Conservation (phyloP, 2,329 filamentous ascomycete species). For the Akanthomyces dipterigenus region DNA sequence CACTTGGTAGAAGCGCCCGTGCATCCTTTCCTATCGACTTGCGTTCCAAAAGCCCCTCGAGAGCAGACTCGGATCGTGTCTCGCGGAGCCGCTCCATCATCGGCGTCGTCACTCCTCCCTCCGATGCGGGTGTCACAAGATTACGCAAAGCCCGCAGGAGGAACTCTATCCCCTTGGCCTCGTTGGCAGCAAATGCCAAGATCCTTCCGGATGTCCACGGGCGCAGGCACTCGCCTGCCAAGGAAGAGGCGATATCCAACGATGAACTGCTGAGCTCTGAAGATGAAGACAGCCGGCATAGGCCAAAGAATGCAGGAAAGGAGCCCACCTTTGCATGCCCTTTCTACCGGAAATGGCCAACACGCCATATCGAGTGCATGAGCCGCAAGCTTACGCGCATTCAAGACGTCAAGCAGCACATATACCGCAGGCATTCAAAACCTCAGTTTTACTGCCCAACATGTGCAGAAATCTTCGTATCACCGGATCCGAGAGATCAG, state of each 20-base stretch:
- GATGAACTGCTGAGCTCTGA: background rate
- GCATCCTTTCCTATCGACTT: background rate
- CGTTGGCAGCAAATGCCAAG: background rate
- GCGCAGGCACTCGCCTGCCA: background rate
- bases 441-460: conserved; percentile 12
- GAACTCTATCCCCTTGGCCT: background rate
- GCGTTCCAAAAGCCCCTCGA: conserved; percentile 2
- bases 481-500: background rate
- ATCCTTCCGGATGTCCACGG: background rate
- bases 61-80: background rate
- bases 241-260: conserved; percentile 1
- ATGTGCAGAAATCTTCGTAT: conserved; percentile 8
- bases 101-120: background rate
- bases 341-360: conserved; percentile 14
- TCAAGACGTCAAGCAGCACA: conserved; percentile 18
- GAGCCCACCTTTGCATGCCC: conserved; percentile 16
- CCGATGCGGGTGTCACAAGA: background rate
- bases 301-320: background rate
- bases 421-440: conserved; percentile 13
- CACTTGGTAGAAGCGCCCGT: background rate
- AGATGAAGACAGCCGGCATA: conserved; percentile 9
- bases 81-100: background rate
- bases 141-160: background rate
- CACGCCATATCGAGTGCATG: conserved; percentile 14
- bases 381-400: conserved; percentile 15